Percentiles rank a stretch among this genome's conserved stretches.
Evolutionary conservation across 768 basidiomycete genomes (phyloP).

Genomic region (Phanerochaete carnosa): DNA sequence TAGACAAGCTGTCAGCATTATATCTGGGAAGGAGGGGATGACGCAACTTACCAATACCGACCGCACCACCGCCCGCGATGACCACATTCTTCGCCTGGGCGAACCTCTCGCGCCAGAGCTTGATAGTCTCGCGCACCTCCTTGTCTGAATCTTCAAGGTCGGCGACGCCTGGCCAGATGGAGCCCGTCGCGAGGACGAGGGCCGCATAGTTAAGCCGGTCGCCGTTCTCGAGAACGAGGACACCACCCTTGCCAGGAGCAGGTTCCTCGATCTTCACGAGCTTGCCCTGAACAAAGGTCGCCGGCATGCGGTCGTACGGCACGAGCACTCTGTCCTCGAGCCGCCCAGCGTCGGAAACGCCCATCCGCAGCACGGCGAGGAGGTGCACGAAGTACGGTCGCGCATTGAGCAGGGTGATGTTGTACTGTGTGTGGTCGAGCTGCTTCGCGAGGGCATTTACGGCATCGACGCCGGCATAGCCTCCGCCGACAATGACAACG

Average conservation of each 20-base stretch:
- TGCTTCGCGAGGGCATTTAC: constrained; percentile 46
- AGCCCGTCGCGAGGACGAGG: constrained; percentile 61
- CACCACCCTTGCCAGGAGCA: constrained; percentile 33
- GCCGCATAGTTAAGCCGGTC: constrained; percentile 48
- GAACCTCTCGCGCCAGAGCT: constrained; percentile 29
- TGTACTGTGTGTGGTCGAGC: constrained; percentile 45
- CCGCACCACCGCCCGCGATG: constrained; percentile 36
- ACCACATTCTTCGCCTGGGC: constrained; percentile 29
- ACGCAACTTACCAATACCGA: constrained; percentile 37
- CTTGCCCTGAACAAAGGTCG: constrained; percentile 31
- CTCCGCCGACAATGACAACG: constrained; percentile 57
- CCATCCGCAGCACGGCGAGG: constrained; percentile 49
- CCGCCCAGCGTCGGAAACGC: constrained; percentile 41
- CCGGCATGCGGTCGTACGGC: constrained; percentile 47
- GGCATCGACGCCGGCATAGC: constrained; percentile 44
- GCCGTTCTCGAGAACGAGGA: constrained; percentile 49
- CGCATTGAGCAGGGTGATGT: constrained; percentile 52
- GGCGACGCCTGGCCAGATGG: constrained; percentile 47
- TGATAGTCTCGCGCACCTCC: constrained; percentile 20
- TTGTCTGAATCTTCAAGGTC: constrained; percentile 37
- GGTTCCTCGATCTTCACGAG: constrained; percentile 35
- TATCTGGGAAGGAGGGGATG: neutral
- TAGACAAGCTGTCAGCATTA: constrained; percentile 8
- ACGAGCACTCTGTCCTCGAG: constrained; percentile 46
- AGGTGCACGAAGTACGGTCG: constrained; percentile 49